Evolutionary conservation across 2,329 filamentous ascomycete genomes (phyloP).

Genomic region (Furcasterigmium sp.): DNA sequence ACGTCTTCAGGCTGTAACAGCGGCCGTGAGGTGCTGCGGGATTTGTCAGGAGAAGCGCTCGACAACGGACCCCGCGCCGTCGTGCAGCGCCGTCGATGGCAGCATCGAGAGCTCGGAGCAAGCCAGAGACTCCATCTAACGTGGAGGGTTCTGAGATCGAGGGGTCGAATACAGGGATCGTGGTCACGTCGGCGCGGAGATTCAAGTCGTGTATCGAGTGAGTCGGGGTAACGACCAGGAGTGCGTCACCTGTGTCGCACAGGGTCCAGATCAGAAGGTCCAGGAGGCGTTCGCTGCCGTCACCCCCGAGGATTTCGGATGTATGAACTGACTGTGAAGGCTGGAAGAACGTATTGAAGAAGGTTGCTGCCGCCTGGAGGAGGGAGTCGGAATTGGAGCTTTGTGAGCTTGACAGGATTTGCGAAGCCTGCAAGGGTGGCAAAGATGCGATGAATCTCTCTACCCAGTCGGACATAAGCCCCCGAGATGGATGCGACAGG

Average conservation of each 20-base stretch:
- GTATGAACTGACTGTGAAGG: background rate
- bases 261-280: constrained; percentile 3
- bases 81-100: no score
- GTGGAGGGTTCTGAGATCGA: constrained; percentile 2
- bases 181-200: background rate
- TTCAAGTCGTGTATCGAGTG: constrained; percentile 5
- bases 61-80: background rate
- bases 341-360: constrained; percentile 1
- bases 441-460: background rate
- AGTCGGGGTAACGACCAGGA: constrained; percentile 3
- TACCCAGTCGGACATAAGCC: constrained; percentile 2
- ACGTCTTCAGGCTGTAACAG: background rate
- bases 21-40: constrained; percentile 3
- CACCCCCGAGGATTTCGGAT: constrained; percentile 1
- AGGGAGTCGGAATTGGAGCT: background rate
- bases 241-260: constrained; percentile 5
- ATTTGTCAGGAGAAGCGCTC: constrained; percentile 6
- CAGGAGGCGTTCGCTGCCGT: constrained; percentile 4
- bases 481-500: constrained; percentile 4
- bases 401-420: background rate
- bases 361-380: background rate
- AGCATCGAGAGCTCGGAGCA: no score
- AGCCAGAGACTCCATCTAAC: no score
- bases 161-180: background rate
- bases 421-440: background rate